Conservation (phyloP, 345 rosid genomes). For the Rhodomyrtus tomentosa region DNA sequence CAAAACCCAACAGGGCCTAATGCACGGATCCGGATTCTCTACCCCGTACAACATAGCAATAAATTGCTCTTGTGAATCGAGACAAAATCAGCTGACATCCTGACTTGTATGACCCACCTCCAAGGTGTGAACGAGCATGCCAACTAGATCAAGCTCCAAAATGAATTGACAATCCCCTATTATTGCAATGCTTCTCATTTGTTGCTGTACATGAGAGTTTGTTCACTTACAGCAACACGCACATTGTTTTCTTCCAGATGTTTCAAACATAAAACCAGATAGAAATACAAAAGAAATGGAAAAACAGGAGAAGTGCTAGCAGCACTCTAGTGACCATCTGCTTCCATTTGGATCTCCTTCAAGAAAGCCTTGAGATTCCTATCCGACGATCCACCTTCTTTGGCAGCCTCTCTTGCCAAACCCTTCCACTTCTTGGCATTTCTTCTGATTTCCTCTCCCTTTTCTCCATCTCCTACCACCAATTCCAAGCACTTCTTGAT, state of each 20-base stretch:
- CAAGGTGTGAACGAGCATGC: background rate
- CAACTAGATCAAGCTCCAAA: background rate
- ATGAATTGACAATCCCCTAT: background rate
- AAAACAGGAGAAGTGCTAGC: background rate
- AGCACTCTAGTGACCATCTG: background rate
- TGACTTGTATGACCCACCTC: background rate
- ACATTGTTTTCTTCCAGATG: background rate
- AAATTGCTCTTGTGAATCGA: background rate
- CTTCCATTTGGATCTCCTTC: background rate
- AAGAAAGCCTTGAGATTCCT: constrained; percentile 21
- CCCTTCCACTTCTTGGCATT: constrained; percentile 44
- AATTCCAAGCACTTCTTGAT: constrained; percentile 45
- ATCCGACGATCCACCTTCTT: constrained; percentile 44
- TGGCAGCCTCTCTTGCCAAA: constrained; percentile 27
- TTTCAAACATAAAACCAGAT: background rate
- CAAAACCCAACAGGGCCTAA: background rate
- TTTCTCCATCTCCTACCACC: constrained; percentile 34
- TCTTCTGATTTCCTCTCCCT: constrained; percentile 17
- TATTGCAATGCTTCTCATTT: background rate
- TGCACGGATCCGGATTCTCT: too few species aligned
- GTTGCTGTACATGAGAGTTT: background rate
- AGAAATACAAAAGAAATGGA: background rate
- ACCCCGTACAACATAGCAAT: background rate
- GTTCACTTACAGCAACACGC: background rate
- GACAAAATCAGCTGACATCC: background rate